Conservation (phyloP, 352 stramenopile species). For the Globisporangium acanthophoron region DNA sequence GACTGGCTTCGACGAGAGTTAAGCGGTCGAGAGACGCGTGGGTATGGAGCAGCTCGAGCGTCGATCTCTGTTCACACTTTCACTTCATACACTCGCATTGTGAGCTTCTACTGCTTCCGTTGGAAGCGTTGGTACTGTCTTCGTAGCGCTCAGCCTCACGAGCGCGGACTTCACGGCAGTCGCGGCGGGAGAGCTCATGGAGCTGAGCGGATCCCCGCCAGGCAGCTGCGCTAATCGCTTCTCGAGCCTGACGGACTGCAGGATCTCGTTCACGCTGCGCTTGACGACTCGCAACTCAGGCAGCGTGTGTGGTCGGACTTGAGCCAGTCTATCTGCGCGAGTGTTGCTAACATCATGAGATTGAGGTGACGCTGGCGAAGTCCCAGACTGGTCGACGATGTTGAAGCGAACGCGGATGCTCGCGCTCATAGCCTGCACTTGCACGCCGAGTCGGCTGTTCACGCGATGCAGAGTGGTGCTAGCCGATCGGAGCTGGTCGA, state of each 20-base stretch:
- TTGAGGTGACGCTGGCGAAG: not conserved
- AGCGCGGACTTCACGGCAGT: constrained; percentile 24
- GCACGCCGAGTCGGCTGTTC: constrained; percentile 23
- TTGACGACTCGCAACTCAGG: constrained; percentile 35
- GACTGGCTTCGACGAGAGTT: not conserved
- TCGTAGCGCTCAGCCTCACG: constrained; percentile 19
- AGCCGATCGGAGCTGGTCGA: not conserved
- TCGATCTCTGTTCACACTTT: not conserved
- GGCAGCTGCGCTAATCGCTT: constrained; percentile 29
- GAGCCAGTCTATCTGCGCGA: not conserved
- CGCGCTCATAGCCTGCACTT: constrained; percentile 32
- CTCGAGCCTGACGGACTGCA: constrained; percentile 43
- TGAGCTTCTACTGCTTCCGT: not conserved
- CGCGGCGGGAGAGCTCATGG: not conserved
- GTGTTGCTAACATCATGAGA: not conserved
- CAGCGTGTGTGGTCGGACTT: constrained; percentile 1
- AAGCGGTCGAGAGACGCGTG: not conserved
- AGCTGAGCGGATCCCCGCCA: constrained; percentile 1
- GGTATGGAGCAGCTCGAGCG: not conserved
- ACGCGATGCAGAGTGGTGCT: constrained; percentile 11
- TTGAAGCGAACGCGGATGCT: constrained; percentile 42
- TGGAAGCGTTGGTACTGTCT: not conserved
- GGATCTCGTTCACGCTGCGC: constrained; percentile 67
- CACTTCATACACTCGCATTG: not conserved
- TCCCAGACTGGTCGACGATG: constrained; percentile 15